Base-by-base conservation (phyloP, 768 basidiomycete species). In the Pluteus cervinus region DNA sequence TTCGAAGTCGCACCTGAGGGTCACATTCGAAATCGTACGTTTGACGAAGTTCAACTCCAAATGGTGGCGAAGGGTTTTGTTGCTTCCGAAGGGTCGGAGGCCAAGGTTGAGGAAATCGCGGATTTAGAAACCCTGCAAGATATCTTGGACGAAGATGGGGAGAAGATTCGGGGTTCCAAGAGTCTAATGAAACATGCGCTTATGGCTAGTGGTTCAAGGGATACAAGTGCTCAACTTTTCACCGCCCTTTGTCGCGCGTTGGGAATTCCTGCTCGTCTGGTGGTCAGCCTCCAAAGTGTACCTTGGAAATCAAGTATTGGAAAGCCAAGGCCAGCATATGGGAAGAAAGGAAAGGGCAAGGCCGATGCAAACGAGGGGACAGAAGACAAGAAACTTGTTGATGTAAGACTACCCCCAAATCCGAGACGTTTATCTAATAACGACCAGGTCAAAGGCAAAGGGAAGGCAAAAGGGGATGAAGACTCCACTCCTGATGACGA, bases 171-270 rank as follows among this genome's bases (percentile, higher is more conserved):
- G 31, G 81, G 79, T 35, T 66, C 71, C 10, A 92, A 93, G 54
- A 91, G 88, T 46, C 68, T 97, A 25, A 92, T 93, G 87, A 97
- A 96, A 54, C 90, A 93, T 54, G 84, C 81, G 1, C 62, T 97
- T 14, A 80, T 84, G 71, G 74, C 71, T 38, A 69, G 62, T 42
- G 96, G 93, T 5, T 85, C 81, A 16, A 71, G 87, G 43, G 96
- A 99, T 55, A 76, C 77, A 25, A 86, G 85, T 41, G 85, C 90
- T 1, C 90, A 94, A 48, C 71, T 98, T 3, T 98, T 97, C 55
- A 93, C 91, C 4, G 80, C 88, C 1, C 66, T 96, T 0, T 89
- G 90, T 56, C 73, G 96, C 15, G 87, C 80, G 5, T 68, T 97
- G 5, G 84, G 81, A 8, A 78, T 98, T 14, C 92, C 92, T 0